A percentile compares a stretch with the other conserved stretches of the same genome.
Conservation (phyloP, 768 basidiomycete species). For the Guyanaporus albipodus region DNA sequence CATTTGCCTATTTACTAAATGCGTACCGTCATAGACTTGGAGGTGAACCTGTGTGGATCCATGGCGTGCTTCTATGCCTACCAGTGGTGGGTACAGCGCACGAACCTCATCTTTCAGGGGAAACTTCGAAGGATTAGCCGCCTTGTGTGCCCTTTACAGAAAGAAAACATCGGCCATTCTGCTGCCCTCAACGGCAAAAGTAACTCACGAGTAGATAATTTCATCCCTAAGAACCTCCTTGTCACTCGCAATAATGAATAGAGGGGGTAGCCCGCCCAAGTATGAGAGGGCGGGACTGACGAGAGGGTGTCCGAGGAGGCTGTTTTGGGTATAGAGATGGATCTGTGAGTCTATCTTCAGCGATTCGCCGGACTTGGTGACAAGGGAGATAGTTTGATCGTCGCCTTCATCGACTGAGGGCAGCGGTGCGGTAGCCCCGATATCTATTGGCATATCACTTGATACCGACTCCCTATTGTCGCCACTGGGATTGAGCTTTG, state of each 20-base stretch:
- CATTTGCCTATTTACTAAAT: slow-evolving; percentile 19
- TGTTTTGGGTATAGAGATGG: slow-evolving; percentile 85
- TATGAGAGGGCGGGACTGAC: slow-evolving; percentile 79
- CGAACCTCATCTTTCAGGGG: slow-evolving; percentile 43
- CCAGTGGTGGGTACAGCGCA: slow-evolving; percentile 52
- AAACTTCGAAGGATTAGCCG: slow-evolving; percentile 76
- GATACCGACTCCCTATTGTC: slow-evolving; percentile 15
- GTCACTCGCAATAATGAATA: slow-evolving; percentile 81
- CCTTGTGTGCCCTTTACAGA: slow-evolving; percentile 74
- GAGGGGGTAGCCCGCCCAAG: slow-evolving; percentile 86
- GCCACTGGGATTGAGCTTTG: slow-evolving; percentile 9
- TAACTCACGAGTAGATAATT: slow-evolving; percentile 73
- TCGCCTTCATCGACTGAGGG: slow-evolving; percentile 36
- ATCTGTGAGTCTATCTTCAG: slow-evolving; percentile 64
- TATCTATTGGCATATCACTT: slow-evolving; percentile 38
- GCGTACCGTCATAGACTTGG: slow-evolving; percentile 82
- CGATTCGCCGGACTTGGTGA: slow-evolving; percentile 46
- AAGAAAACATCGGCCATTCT: neutral
- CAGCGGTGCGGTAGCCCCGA: slow-evolving; percentile 46
- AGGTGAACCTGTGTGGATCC: slow-evolving; percentile 82
- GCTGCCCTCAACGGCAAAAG: neutral
- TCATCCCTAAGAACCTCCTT: slow-evolving; percentile 93
- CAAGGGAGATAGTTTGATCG: slow-evolving; percentile 44
- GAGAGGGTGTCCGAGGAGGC: slow-evolving; percentile 70
- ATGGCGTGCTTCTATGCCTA: slow-evolving; percentile 49